Base-by-base conservation (phyloP, 1,139 yeast species). In the Ashbya aceris region DNA sequence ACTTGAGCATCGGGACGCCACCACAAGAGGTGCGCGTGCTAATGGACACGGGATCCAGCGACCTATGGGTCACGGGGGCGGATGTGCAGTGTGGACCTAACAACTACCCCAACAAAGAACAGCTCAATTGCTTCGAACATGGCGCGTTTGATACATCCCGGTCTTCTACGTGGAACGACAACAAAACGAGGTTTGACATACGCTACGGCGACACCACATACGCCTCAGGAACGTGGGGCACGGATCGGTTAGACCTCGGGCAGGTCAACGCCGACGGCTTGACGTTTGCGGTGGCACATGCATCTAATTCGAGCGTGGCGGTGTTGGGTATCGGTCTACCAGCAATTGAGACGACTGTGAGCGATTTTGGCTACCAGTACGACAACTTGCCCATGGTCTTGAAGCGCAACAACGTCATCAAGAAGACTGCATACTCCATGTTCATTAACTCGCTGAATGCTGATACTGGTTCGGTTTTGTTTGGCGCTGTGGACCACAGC, bases 31-130 rank as follows among this genome's bases (percentile, higher is more conserved):
- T 80, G 27, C 65, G 65, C 6, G 77, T 78, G 1, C 65, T 78
- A 48, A 61, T 82, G 14, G 89, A 82, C 53, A 81, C 89, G 4
- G 89, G 89, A 1, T 79, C 85, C 1, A 71, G 83, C 5, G 87
- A 81, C 56, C 62, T 81, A 45, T 82, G 89, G 89, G 76, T 80
- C 37, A 48, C 59, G 10, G 46, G 51, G 36, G 45, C 45, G 11
- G 40, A 38, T 1, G 50, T 62, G n/a, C 61, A 63, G 42, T 65
- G 68, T 51, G 28, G 29, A 4, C 37, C 37, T 3, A 10, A 34
- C 27, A 34, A 34, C n/a, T 11, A 12, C 13, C 13, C 11, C 13
- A 32, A 17, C 17, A 4, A 3, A 5, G 5, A n/a, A 4, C 29
- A 10, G 29, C 27, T 46, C 34, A 42, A 47, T 29, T 50, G 53